Percentiles rank a stretch among this genome's conserved stretches.
These are phyloP conservation scores for Tilletia setariae DNA, from an alignment of 1,284 basidiomycete genomes.

Conservation along the genomic window DNA sequence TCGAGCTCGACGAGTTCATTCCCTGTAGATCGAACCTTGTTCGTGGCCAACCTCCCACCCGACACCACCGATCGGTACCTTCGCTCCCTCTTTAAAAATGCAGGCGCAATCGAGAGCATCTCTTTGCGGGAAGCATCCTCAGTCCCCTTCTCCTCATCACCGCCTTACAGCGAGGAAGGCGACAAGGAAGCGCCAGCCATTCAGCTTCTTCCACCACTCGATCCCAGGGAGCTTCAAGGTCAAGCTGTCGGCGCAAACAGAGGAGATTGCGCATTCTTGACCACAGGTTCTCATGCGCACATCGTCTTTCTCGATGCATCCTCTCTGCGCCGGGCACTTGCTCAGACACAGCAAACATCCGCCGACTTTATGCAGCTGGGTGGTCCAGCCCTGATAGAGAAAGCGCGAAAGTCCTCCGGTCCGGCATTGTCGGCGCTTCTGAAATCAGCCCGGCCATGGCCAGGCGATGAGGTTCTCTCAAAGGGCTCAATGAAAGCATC, in stretches of 20 bases:
- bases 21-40: conserved; percentile 43
- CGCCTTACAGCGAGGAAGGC: conserved; percentile 2
- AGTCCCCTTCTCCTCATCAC: not conserved
- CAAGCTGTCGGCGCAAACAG: too few species aligned
- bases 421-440: not conserved
- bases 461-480: not conserved
- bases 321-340: conserved; percentile 33
- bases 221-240: conserved; percentile 16
- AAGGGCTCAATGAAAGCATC: not conserved
- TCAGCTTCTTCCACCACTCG: conserved; percentile 19
- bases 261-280: conserved; percentile 24
- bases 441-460: not conserved
- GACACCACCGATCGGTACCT: conserved; percentile 42
- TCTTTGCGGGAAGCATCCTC: conserved; percentile 20
- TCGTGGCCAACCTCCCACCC: conserved; percentile 46
- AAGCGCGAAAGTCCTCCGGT: not conserved
- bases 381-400: not conserved
- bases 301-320: conserved; percentile 44
- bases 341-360: conserved; percentile 4
- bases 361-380: conserved; percentile 17
- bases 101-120: conserved; percentile 36
- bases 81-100: conserved; percentile 37
- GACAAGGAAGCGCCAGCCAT: not conserved
- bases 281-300: conserved; percentile 38
- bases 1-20: not conserved